phyloP scores from a whole-genome alignment of 164 flowering plant species.

The Vitis vinifera region DNA sequence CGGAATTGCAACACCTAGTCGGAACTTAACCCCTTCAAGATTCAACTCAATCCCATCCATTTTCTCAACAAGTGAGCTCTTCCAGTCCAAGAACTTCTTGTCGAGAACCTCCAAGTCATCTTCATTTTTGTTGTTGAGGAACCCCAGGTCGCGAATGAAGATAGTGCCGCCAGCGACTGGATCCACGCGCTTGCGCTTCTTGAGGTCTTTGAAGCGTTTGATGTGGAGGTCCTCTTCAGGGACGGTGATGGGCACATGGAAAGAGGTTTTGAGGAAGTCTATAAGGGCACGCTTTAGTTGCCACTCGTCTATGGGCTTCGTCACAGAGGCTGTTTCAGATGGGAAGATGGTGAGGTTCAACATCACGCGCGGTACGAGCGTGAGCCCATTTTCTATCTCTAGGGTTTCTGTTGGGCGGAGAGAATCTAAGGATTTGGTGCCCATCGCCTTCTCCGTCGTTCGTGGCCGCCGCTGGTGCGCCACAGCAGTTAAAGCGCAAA shows the following conservation, averaged over 20 bases:
- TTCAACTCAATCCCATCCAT: constrained; percentile 84
- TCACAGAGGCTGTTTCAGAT: constrained; percentile 43
- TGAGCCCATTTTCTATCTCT: constrained; percentile 60
- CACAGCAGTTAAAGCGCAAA: no score
- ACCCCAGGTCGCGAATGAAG: constrained; percentile 65
- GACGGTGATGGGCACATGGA: constrained; percentile 37
- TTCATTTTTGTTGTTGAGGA: constrained; percentile 27
- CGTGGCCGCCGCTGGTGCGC: background rate
- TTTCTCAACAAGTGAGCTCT: constrained; percentile 43
- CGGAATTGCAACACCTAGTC: constrained; percentile 53
- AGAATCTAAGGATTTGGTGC: constrained; percentile 24
- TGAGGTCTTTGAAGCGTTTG: constrained; percentile 53
- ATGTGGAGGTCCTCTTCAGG: constrained; percentile 66
- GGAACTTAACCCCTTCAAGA: constrained; percentile 67
- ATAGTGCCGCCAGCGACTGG: constrained; percentile 73
- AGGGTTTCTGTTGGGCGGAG: constrained; percentile 62
- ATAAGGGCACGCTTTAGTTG: constrained; percentile 65
- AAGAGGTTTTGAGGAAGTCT: constrained; percentile 56
- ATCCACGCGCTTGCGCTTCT: constrained; percentile 85
- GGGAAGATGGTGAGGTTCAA: constrained; percentile 66
- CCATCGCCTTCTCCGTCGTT: constrained; percentile 14
- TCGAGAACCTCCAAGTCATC: constrained; percentile 35
- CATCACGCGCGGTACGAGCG: constrained; percentile 65
- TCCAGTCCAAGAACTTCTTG: constrained; percentile 73
- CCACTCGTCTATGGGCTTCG: constrained; percentile 81